Evolutionary conservation across 495 filamentous ascomycete species (phyloP).

Genomic region (Thermochaetoides thermophila): DNA sequence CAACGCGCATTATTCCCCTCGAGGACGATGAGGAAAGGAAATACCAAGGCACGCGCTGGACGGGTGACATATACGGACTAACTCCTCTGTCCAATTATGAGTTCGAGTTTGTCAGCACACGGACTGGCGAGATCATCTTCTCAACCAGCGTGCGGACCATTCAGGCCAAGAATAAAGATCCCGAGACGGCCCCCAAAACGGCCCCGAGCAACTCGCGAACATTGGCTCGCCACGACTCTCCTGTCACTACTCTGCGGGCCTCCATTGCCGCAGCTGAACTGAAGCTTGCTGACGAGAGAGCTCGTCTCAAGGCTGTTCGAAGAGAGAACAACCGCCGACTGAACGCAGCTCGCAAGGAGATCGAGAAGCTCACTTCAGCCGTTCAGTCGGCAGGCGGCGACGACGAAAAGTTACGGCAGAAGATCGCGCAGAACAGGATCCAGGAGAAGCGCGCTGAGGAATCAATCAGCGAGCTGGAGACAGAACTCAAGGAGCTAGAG

Average conservation of each 20-base stretch:
- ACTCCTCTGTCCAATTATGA: constrained; percentile 74
- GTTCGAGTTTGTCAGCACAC: constrained; percentile 67
- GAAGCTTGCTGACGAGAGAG: constrained; percentile 62
- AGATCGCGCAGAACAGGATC: constrained; percentile 60
- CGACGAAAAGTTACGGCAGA: constrained; percentile 71
- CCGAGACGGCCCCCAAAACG: constrained; percentile 32
- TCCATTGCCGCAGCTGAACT: constrained; percentile 69
- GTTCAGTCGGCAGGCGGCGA: constrained; percentile 60
- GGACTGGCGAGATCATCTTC: constrained; percentile 58
- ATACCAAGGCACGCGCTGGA: constrained; percentile 41
- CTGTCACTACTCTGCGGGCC: constrained; percentile 73
- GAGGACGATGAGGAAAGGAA: constrained; percentile 38
- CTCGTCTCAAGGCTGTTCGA: constrained; percentile 56
- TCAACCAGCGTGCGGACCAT: constrained; percentile 69
- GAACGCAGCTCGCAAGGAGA: constrained; percentile 60
- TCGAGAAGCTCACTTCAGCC: constrained; percentile 53
- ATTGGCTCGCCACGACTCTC: constrained; percentile 61
- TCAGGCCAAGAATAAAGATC: constrained; percentile 50
- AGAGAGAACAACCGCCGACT: constrained; percentile 66
- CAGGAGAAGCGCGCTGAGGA: constrained; percentile 71
- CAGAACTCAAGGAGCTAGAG: constrained; percentile 51
- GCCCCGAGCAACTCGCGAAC: constrained; percentile 35
- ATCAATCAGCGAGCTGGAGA: constrained; percentile 43
- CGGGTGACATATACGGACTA: constrained; percentile 77
- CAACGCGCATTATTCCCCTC: constrained; percentile 50